These are phyloP conservation scores for Exserohilum turcica DNA, from an alignment of 2,329 filamentous ascomycete species.

Conservation along the genomic window DNA sequence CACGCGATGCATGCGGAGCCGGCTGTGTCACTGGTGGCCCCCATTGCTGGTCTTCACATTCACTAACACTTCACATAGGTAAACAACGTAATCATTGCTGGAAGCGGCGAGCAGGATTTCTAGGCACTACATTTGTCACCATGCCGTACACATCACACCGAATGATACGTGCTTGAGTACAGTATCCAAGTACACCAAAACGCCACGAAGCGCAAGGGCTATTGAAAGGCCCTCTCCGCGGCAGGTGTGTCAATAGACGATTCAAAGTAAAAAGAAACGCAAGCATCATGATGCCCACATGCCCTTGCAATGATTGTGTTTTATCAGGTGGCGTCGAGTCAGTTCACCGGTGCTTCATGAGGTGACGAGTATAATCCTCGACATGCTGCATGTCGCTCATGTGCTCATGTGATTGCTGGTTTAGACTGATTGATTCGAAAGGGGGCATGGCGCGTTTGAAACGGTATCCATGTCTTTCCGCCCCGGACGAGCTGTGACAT, in stretches of 20 bases:
- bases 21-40: conserved; percentile 15
- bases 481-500: too few relatives aligned
- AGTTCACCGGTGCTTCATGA: not conserved
- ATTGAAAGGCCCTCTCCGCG: not conserved
- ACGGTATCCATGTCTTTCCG: too few relatives aligned
- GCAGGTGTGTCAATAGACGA: conserved; percentile 2
- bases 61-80: conserved; percentile 50
- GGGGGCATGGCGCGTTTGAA: too few relatives aligned
- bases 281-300: conserved; percentile 8
- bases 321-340: too few relatives aligned
- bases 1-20: conserved; percentile 25
- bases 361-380: not conserved
- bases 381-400: not conserved
- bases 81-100: conserved; percentile 94
- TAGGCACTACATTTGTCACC: conserved; percentile 51
- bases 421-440: too few relatives aligned
- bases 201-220: not conserved
- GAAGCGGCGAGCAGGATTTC: conserved; percentile 84
- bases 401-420: too few relatives aligned
- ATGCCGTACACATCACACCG: conserved; percentile 4
- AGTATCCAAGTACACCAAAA: not conserved
- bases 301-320: not conserved
- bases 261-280: conserved; percentile 11
- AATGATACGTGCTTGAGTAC: conserved; percentile 2
- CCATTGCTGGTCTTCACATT: conserved; percentile 1